These are phyloP conservation scores for Durotheca rogersii DNA, from an alignment of 495 filamentous ascomycete species.

Conservation along the genomic window DNA sequence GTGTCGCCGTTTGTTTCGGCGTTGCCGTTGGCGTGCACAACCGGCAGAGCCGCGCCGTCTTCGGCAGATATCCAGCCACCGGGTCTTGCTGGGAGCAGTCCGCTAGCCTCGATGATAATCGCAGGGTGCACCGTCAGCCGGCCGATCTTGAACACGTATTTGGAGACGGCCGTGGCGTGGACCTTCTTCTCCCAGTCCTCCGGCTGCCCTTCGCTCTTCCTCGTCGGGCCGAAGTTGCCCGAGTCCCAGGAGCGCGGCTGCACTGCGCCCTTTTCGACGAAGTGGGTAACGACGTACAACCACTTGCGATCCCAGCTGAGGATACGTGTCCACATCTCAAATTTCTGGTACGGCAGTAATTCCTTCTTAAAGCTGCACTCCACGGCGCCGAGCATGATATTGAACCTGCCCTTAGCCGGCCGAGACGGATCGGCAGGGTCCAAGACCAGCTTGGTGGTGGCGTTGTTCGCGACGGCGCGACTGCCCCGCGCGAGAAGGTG, in stretches of 20 bases:
- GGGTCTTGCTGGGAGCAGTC: slow-evolving; percentile 64
- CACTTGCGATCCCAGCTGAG: slow-evolving; percentile 68
- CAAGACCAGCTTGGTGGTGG: slow-evolving; percentile 42
- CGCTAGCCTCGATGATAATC: slow-evolving; percentile 65
- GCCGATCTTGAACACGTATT: slow-evolving; percentile 68
- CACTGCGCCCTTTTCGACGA: slow-evolving; percentile 54
- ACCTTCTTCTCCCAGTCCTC: slow-evolving; percentile 43
- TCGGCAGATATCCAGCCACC: slow-evolving; percentile 49
- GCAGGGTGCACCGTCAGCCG: slow-evolving; percentile 83
- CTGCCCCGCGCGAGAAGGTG: slow-evolving; percentile 56
- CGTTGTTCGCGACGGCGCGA: slow-evolving; percentile 42
- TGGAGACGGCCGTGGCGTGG: slow-evolving; percentile 54
- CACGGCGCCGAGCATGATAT: slow-evolving; percentile 68
- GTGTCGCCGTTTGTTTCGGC: slow-evolving; percentile 19
- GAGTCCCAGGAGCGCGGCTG: slow-evolving; percentile 46
- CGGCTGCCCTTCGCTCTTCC: slow-evolving; percentile 27
- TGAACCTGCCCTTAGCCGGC: slow-evolving; percentile 42
- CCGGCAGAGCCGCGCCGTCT: slow-evolving; percentile 35
- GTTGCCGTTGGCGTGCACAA: slow-evolving; percentile 19
- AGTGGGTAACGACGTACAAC: slow-evolving; percentile 52
- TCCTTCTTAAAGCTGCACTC: slow-evolving; percentile 67
- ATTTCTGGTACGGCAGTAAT: slow-evolving; percentile 65
- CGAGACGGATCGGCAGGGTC: slow-evolving; percentile 39
- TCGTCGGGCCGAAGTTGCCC: slow-evolving; percentile 36
- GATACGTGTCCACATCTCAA: slow-evolving; percentile 72